Evolutionary conservation across 768 basidiomycete species (phyloP), one percentile per base, ranked within the genome.

Genomic region (Cyclocybe aegerita): DNA sequence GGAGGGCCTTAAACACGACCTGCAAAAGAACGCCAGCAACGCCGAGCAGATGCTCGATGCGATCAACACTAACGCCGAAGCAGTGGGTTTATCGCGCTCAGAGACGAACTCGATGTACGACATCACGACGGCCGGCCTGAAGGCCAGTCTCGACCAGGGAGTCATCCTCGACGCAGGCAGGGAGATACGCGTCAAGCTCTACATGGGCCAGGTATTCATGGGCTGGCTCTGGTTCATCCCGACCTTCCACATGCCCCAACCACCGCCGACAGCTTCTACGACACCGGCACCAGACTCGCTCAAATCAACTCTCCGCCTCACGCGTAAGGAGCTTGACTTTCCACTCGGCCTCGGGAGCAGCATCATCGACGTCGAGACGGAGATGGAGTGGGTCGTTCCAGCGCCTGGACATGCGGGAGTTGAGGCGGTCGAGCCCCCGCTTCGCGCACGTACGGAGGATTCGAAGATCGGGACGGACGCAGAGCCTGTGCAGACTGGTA

Each of bases 221-320:
- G 85, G 88, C 31, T 94, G 92, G 92, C 63, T 85, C 43, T 93
- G 92, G 92, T 77, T 93, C 61, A 81, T 94, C 52, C 92, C 92
- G 0, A 75, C 83, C 0, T 93, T 93, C 70, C 89, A 93, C 61
- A 80, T 92, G 72, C 72, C 80, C 1, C 75, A 80, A 39, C 72
- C 78, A 34, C 71, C 74, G 3, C 61, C 68, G 2, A 37, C 60
- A 7, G 53, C 61, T n/a, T 46, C 63, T 6, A 17, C 15, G 7
- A 29, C 37, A 16, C 54, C 46, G 15, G 46, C 51, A 39, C 43
- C 46, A 1, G 32, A 35, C 0, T 50, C 65, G 11, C 52, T 61
- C 29, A 59, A 70, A 43, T 63, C 69, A 1, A 74, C 69, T 15
- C 49, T 87, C 17, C 55, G 65, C 9, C 65, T 92, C 31, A 73